Percentiles rank a stretch among this genome's conserved stretches.
These are phyloP conservation scores for Royoungia palumana DNA, from an alignment of 768 basidiomycete species.

Conservation along the genomic window DNA sequence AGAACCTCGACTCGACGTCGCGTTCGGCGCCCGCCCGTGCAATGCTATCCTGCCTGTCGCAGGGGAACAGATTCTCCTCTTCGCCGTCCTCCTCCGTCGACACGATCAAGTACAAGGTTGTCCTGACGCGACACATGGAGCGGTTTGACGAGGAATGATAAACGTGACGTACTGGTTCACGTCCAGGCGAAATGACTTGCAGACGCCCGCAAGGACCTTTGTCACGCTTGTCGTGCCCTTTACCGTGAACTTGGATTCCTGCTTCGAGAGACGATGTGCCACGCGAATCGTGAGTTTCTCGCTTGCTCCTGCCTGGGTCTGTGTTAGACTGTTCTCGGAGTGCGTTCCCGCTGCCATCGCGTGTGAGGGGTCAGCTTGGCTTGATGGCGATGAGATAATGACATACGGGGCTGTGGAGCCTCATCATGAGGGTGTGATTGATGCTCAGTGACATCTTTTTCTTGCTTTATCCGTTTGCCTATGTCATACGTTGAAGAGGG, in stretches of 20 bases:
- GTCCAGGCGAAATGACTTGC: slow-evolving; percentile 30
- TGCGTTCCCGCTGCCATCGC: slow-evolving; percentile 1
- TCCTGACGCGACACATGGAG: slow-evolving; percentile 7
- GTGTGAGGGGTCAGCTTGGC: neutral
- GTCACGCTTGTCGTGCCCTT: slow-evolving; percentile 31
- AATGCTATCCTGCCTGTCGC: slow-evolving; percentile 27
- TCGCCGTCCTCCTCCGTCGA: slow-evolving; percentile 21
- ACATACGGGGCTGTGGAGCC: slow-evolving; percentile 11
- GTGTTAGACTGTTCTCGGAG: neutral
- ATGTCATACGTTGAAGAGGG: neutral
- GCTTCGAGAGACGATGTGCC: slow-evolving; percentile 26
- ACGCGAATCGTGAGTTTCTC: slow-evolving; percentile 30
- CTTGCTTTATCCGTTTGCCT: slow-evolving; percentile 20
- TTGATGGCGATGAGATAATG: neutral
- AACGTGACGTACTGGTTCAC: slow-evolving; percentile 13
- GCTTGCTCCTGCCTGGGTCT: slow-evolving; percentile 1
- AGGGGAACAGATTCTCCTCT: slow-evolving; percentile 29
- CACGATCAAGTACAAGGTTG: slow-evolving; percentile 26
- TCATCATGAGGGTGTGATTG: neutral
- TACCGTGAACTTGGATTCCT: slow-evolving; percentile 31
- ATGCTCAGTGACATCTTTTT: slow-evolving; percentile 3
- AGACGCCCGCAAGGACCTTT: slow-evolving; percentile 26
- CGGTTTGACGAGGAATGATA: neutral
- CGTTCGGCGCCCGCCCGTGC: slow-evolving; percentile 25
- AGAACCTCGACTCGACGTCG: slow-evolving; percentile 21